Evolutionary conservation across 225 moss, liverwort and hornwort species (phyloP), one percentile per base, ranked within the genome.

Genomic region (Thuidium tamariscinum): DNA sequence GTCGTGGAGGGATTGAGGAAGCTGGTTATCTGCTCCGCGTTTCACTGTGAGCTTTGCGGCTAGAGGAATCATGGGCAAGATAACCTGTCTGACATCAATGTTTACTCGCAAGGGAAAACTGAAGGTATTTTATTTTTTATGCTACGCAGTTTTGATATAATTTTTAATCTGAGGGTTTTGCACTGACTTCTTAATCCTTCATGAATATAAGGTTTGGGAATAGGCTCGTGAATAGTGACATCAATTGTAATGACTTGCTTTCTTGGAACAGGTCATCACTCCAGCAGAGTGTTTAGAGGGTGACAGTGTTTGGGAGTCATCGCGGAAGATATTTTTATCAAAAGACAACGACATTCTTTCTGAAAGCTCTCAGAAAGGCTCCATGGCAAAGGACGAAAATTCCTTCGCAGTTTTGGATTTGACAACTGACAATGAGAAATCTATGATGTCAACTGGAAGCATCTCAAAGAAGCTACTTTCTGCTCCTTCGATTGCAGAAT

Each of bases 81-180:
- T 96, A 44, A 89, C 93, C 71, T 96, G 92, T 75, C 90, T 96
- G 77, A 90, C 90, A 79, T 88, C 93, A 77, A 95, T 98, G 95
- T 98, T 96, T 83, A 83, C 84, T 85, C 93, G 95, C 49, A 96
- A 94, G 90, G 88, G 87, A 37, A 95, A 97, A 85, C 30, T 93
- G 72, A 97, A 97, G 92, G 92, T 96, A 94, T 19, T 55, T 63
- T 69, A 6, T 80, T 32, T 37, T 44, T 2, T 41, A 15, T 42
- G 56, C 27, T 52, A 4, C 20, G 56, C 34, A 75, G 42, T 83
- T 25, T 48, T 75, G 37, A 68, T 61, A 46, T 55, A 39, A 39
- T 62, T 57, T 18, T 19, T 11, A 22, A 46, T n/a, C 39, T 44
- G 21, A 30, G 7, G 44, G 82, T 65, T 27, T 74, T 85, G 13